Conservation (phyloP, 805 yeast genomes). For the Metschnikowia hibisci region DNA sequence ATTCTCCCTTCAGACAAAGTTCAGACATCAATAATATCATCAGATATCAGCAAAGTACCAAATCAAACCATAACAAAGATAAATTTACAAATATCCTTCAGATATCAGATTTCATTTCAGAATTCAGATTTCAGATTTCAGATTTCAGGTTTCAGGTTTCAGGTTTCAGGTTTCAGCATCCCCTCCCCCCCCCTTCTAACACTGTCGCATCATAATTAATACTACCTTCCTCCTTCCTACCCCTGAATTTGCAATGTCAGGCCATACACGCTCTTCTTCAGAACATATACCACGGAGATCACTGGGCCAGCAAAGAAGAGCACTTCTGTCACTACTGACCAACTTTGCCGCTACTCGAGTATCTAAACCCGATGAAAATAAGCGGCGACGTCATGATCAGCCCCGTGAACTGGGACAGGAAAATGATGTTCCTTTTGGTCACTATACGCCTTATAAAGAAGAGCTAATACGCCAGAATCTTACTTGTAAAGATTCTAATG, state of each 20-base stretch:
- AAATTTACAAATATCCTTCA: too few relatives aligned
- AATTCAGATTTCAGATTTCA: too few relatives aligned
- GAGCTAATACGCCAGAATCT: constrained; percentile 19
- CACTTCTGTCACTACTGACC: constrained; percentile 15
- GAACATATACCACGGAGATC: constrained; percentile 12
- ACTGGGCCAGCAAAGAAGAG: constrained; percentile 14
- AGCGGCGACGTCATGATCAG: constrained; percentile 16
- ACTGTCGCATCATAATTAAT: not conserved
- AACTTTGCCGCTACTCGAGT: constrained; percentile 18
- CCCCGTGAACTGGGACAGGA: constrained; percentile 18
- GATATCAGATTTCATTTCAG: too few relatives aligned
- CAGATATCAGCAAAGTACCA: too few relatives aligned
- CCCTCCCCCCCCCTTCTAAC: not conserved
- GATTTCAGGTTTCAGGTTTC: too few relatives aligned
- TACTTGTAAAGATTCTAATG: constrained; percentile 11
- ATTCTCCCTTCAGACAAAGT: too few relatives aligned
- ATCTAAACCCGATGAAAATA: constrained; percentile 16
- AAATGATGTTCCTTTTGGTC: constrained; percentile 9
- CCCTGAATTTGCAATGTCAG: constrained; percentile 1
- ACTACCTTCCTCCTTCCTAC: not conserved
- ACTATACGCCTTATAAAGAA: constrained; percentile 13
- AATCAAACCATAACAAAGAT: too few relatives aligned
- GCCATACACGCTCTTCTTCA: constrained; percentile 17
- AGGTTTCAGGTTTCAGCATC: not conserved
- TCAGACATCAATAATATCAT: too few relatives aligned